Percentiles rank a stretch among this genome's conserved stretches.
phyloP scores from a whole-genome alignment of 2,329 filamentous ascomycete genomes.

The Alternaria postmessia region DNA sequence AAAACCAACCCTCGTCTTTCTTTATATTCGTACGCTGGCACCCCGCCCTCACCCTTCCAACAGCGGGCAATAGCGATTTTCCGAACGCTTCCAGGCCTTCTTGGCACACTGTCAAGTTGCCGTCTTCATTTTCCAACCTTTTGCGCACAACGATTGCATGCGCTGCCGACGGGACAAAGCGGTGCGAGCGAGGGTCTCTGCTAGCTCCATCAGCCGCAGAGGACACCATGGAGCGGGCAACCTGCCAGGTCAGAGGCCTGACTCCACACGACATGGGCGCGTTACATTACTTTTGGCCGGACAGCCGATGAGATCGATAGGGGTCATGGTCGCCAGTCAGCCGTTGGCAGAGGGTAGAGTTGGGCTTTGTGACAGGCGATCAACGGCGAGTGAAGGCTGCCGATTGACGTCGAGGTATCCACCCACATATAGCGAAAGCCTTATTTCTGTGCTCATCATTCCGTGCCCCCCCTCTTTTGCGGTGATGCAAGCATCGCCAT shows the following conservation, averaged over 20 bases:
- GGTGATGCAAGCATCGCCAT: constrained; percentile 31
- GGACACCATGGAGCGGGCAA: constrained; percentile 23
- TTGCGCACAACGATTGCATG: constrained; percentile 13
- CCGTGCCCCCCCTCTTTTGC: constrained; percentile 14
- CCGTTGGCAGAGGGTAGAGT: constrained; percentile 19
- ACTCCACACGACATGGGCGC: constrained; percentile 24
- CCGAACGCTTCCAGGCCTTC: constrained; percentile 46
- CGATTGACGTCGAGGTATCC: constrained; percentile 44
- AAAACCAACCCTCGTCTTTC: constrained; percentile 28
- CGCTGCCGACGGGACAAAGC: constrained; percentile 28
- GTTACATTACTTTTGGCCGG: constrained; percentile 23
- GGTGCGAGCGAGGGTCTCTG: constrained; percentile 17
- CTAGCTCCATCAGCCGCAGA: constrained; percentile 34
- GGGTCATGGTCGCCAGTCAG: constrained; percentile 20
- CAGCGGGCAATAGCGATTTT: constrained; percentile 30
- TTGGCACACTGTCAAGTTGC: constrained; percentile 33
- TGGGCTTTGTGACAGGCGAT: constrained; percentile 25
- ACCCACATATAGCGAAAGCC: constrained; percentile 31
- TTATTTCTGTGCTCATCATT: constrained; percentile 21
- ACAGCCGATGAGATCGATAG: constrained; percentile 12
- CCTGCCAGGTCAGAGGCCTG: constrained; percentile 21
- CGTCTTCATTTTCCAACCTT: constrained; percentile 22
- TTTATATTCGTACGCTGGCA: constrained; percentile 33
- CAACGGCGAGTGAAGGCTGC: constrained; percentile 31
- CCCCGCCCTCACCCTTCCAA: constrained; percentile 24